Evolutionary conservation across 2,329 filamentous ascomycete genomes (phyloP), one percentile per base, ranked within the genome.

Genomic region (Chalara sp.): DNA sequence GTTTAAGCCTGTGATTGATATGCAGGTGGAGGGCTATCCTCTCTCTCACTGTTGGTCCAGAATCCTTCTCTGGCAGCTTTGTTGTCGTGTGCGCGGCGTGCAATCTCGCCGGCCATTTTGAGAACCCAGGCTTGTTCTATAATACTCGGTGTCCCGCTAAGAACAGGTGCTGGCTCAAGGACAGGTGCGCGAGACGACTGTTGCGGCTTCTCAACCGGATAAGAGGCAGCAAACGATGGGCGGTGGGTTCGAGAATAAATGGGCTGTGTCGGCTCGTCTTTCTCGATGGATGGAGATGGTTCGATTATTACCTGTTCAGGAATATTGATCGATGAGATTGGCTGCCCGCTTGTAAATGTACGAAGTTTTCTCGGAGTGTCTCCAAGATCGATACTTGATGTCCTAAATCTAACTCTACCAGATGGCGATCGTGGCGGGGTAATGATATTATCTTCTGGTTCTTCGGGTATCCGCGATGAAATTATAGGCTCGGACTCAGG

Each of bases 51-150:
- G 31, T 54, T 53, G 35, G 57, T 56, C 76, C 76, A 80, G 47
- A 76, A 71, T 5, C 67, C 68, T 30, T 72, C 70, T 48, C 51
- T 48, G 6, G 56, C 50, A 49, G 76, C 73, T 70, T 96, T 93
- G 70, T 96, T 88, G 59, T 96, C 88, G 58, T 92, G 88, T 57
- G 95, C 89, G 50, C 89, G 86, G 47, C 84, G 76, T 35, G 90
- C 89, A 61, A 97, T 92, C 68, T 97, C 93, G 56, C 84, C 85
- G 5, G 92, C 91, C 81, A 99, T 93, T 73, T 96, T 93, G 72
- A 86, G 83, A 70, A 93, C 86, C 87, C 88, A 93, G 3, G 87
- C 88, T 55, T 73, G 70, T 53, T 76, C 72, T n/a, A 75, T 64
- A 29, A 74, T 67, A 12, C 63, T 63, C 32, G 66, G 62, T 57